phyloP scores from a whole-genome alignment of 2,329 filamentous ascomycete species.

The Plectosphaerella plurivora region DNA sequence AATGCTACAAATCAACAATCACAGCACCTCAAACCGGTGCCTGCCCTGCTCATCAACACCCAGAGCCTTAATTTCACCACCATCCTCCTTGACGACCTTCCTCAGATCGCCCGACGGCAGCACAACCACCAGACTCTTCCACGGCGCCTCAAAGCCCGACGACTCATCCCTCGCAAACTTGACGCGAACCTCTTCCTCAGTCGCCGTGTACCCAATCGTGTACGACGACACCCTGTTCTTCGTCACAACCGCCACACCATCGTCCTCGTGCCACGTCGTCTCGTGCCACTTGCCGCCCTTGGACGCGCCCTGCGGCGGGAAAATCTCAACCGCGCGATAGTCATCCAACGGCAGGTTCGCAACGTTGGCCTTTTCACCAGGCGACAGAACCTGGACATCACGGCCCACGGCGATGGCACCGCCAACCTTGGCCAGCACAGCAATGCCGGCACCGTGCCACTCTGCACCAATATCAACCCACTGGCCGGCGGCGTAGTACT shows the following conservation, averaged over 20 bases:
- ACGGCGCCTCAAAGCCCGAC: conserved; percentile 26
- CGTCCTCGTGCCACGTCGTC: conserved; percentile 31
- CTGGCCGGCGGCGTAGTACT: conserved; percentile 43
- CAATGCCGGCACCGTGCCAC: conserved; percentile 36
- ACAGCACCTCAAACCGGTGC: conserved; percentile 13
- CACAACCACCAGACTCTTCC: conserved; percentile 24
- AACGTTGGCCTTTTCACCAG: conserved; percentile 29
- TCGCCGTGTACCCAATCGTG: conserved; percentile 19
- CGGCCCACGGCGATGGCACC: conserved; percentile 32
- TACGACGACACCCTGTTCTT: conserved; percentile 28
- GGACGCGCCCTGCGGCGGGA: conserved; percentile 24
- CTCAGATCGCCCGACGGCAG: conserved; percentile 26
- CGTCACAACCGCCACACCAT: conserved; percentile 24
- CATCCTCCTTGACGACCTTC: conserved; percentile 8
- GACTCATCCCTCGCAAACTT: conserved; percentile 22
- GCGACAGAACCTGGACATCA: conserved; percentile 29
- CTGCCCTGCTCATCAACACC: conserved; percentile 15
- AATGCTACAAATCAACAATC: neutral
- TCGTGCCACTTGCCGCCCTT: conserved; percentile 18
- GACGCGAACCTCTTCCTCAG: conserved; percentile 16
- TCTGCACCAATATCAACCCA: conserved; percentile 35
- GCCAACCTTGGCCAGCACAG: conserved; percentile 32
- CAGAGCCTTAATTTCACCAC: conserved; percentile 6
- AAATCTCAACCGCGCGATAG: conserved; percentile 37
- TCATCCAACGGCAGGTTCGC: conserved; percentile 34